Conservation (phyloP, 2,329 filamentous ascomycete genomes). For the Alternaria viburni region DNA sequence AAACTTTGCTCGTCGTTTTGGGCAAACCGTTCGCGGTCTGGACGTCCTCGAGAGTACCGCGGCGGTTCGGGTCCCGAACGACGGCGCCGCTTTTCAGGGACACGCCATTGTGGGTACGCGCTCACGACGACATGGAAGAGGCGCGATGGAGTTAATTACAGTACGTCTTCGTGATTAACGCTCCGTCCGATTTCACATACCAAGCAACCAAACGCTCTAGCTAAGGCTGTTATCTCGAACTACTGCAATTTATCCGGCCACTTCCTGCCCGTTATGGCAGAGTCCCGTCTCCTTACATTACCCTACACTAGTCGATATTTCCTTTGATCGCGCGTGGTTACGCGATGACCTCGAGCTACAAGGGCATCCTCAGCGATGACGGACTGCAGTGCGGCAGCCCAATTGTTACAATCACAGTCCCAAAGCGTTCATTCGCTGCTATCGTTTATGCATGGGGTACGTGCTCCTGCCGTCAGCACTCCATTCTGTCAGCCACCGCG, state of each 20-base stretch:
- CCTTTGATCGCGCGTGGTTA: constrained; percentile 1
- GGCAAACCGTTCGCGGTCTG: not conserved
- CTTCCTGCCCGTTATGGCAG: constrained; percentile 18
- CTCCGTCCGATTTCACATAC: constrained; percentile 4
- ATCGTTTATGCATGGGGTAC: constrained; percentile 8
- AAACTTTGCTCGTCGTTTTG: not conserved
- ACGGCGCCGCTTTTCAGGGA: not conserved
- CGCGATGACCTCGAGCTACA: constrained; percentile 8
- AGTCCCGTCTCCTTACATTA: constrained; percentile 16
- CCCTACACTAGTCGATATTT: constrained; percentile 9
- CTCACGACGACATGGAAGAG: not conserved
- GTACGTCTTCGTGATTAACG: constrained; percentile 4
- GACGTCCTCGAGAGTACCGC: not conserved
- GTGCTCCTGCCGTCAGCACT: constrained; percentile 25
- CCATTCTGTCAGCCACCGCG: constrained; percentile 14
- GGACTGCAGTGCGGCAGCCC: constrained; percentile 8
- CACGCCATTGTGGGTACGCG: not conserved
- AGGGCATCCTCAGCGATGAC: constrained; percentile 13
- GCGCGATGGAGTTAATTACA: constrained; percentile 1
- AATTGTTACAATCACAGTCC: not conserved
- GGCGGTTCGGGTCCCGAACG: not conserved
- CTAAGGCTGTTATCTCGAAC: constrained; percentile 13
- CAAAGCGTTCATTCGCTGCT: constrained; percentile 7
- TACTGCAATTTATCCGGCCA: constrained; percentile 26
- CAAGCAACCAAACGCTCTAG: constrained; percentile 7